These are phyloP conservation scores for Populus simonii DNA, from an alignment of 345 rosid genomes.

Conservation along the genomic window DNA sequence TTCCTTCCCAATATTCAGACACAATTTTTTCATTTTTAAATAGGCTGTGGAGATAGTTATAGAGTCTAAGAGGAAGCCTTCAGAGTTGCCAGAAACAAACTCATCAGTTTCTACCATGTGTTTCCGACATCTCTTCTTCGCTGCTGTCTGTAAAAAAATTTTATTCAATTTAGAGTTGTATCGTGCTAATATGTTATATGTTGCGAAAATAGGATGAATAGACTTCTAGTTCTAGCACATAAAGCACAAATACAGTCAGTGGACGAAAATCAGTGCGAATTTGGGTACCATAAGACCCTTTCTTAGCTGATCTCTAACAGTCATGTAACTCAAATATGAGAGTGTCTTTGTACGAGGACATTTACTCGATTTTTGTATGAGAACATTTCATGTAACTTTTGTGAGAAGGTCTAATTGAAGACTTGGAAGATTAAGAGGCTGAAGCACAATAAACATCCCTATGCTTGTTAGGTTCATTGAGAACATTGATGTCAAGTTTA, in stretches of 20 bases:
- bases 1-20: slow-evolving; percentile 28
- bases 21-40: slow-evolving; percentile 30
- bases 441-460: not conserved
- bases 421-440: slow-evolving; percentile 1
- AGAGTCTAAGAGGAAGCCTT: slow-evolving; percentile 28
- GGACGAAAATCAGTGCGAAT: not conserved
- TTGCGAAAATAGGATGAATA: not conserved
- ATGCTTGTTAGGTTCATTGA: not conserved
- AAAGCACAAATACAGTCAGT: not conserved
- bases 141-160: slow-evolving; percentile 25
- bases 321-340: not conserved
- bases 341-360: not conserved
- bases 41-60: slow-evolving; percentile 32
- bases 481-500: not conserved
- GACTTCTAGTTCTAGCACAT: not conserved
- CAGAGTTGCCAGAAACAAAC: slow-evolving; percentile 25
- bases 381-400: too few relatives aligned
- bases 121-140: slow-evolving; percentile 33
- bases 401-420: too few relatives aligned
- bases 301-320: not conserved
- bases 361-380: too few relatives aligned
- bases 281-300: not conserved
- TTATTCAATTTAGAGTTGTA: slow-evolving; percentile 6
- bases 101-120: slow-evolving; percentile 38
- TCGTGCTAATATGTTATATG: slow-evolving; percentile 1